Evolutionary conservation across 148 eudicot species (phyloP), one percentile per base, ranked within the genome.

Genomic region (Arbutus unedo): DNA sequence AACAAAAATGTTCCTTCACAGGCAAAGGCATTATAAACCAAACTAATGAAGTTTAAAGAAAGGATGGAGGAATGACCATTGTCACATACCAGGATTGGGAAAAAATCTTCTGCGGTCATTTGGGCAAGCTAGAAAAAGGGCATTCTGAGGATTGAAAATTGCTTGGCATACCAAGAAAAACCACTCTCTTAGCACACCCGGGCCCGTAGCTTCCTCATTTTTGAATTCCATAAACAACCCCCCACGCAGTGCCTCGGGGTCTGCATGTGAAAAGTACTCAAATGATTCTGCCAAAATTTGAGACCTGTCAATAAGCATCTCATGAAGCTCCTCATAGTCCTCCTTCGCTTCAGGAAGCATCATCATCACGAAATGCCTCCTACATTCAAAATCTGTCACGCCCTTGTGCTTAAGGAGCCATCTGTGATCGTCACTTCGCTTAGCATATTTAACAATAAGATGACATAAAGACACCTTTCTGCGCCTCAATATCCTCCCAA

Each of bases 141-240:
- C 94, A 87, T 91, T 93, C 83, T 93, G 90, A 75, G 94, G 95
- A 84, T 96, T 88, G 83, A 94, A 94, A 66, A 96, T 89, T 74
- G 89, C 97, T 79, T 92, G 97, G 88, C 91, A 93, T 13, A 96
- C 97, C 82, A 94, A 85, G 79, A 90, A 88, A 88, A 96, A 94
- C 99, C 99, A 94, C 90, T 96, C 99, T 60, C 98, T 84, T 84
- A 94, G 81, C 47, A 96, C 99, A 78, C 98, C 98, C 55, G 97
- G 98, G 25, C 98, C 98, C 0, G 97, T 94, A 80, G 98, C 98
- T 83, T 92, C 95, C 88, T 96, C 99, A 82, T 90, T 88, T 87
- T 94, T 94, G 86, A 96, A 95, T 88, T 93, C 97, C 92, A 96
- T 85, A 74, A 90, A 94, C 78, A 96, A 85, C 54, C 97, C 93